Percentiles rank a stretch among this genome's conserved stretches.
Evolutionary conservation across 176 grass and related monocot genomes (phyloP).

Genomic region (Cenchrus fungigraminus): DNA sequence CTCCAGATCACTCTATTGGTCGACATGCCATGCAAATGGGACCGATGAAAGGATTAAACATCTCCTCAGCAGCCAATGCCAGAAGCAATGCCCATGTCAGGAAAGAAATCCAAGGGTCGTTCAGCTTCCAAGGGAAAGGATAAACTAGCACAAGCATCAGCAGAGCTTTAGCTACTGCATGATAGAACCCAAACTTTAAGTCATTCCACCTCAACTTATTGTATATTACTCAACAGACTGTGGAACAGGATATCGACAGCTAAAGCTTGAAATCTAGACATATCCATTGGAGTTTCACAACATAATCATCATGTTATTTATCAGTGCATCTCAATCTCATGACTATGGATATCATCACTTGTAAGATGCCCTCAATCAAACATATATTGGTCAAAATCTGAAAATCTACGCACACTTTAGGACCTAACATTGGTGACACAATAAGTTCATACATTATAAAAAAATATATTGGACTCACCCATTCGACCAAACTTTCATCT

Average conservation of each 20-base stretch:
- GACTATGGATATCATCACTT: background rate
- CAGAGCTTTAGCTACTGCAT: conserved; percentile 11
- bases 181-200: background rate
- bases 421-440: conserved; percentile 5
- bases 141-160: conserved; percentile 32
- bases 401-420: conserved; percentile 4
- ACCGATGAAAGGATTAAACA: conserved; percentile 35
- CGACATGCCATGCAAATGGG: conserved; percentile 4
- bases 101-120: conserved; percentile 17
- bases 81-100: conserved; percentile 27
- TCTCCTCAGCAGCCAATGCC: background rate
- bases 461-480: conserved; percentile 55
- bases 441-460: conserved; percentile 10
- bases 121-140: conserved; percentile 32
- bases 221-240: conserved; percentile 7
- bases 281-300: background rate
- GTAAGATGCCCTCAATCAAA: conserved; percentile 30
- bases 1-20: conserved; percentile 45
- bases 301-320: conserved; percentile 13
- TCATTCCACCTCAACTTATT: conserved; percentile 15
- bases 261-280: conserved; percentile 2
- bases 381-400: background rate
- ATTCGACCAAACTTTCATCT: conserved; percentile 98
- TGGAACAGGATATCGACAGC: conserved; percentile 6
- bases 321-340: background rate